These are phyloP conservation scores for Melastoma malabathricum DNA, from an alignment of 345 rosid genomes.

Conservation along the genomic window DNA sequence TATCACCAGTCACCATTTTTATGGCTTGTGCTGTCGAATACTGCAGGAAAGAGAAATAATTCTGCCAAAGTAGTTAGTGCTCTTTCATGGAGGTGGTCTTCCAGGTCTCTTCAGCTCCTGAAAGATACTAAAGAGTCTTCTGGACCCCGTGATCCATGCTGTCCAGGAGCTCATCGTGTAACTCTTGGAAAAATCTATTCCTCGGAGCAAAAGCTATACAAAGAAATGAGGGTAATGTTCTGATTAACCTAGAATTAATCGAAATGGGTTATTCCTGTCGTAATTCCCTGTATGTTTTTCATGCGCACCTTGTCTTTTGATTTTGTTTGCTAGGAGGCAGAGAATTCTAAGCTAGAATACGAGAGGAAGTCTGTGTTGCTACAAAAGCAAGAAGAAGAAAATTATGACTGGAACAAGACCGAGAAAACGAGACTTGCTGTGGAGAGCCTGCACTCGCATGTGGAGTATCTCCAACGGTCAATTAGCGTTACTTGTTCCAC, in stretches of 20 bases:
- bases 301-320: neutral
- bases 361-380: constrained; percentile 52
- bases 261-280: neutral
- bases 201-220: constrained; percentile 73
- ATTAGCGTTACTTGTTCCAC: constrained; percentile 40
- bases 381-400: constrained; percentile 56
- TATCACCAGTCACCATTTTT: too few species aligned
- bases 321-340: constrained; percentile 53
- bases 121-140: constrained; percentile 23
- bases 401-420: constrained; percentile 34
- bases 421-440: constrained; percentile 50
- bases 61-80: constrained; percentile 89
- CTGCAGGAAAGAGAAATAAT: constrained; percentile 59
- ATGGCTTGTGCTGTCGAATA: too few species aligned
- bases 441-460: constrained; percentile 42
- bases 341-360: constrained; percentile 49
- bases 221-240: constrained; percentile 54
- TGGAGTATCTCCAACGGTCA: constrained; percentile 39
- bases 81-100: constrained; percentile 88
- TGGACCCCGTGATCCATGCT: constrained; percentile 52
- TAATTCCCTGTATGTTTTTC: neutral
- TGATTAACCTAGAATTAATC: neutral
- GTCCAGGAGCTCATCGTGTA: constrained; percentile 69
- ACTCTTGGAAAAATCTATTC: constrained; percentile 65
- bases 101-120: constrained; percentile 46